A percentile compares a stretch with the other conserved stretches of the same genome.
phyloP scores from a whole-genome alignment of 2,329 filamentous ascomycete species.

The Pseudogymnoascus sp. region DNA sequence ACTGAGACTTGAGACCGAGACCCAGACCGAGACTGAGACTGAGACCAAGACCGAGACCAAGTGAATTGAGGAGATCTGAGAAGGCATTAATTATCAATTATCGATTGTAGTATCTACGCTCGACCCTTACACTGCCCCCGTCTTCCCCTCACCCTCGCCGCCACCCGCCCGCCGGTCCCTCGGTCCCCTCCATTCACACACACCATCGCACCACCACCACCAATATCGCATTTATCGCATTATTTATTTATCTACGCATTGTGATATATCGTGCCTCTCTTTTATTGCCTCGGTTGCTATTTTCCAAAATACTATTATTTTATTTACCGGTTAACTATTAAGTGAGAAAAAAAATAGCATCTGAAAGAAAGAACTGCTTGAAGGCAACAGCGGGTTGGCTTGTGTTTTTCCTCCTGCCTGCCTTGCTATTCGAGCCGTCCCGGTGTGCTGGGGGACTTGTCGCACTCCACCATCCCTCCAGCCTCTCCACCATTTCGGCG shows the following conservation, averaged over 20 bases:
- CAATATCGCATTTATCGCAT: background rate
- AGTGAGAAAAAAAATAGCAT: background rate
- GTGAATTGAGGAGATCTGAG: background rate
- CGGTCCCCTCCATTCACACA: background rate
- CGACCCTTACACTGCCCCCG: background rate
- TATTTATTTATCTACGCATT: background rate
- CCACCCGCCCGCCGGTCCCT: background rate
- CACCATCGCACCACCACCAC: background rate
- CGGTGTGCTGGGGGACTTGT: background rate
- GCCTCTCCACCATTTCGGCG: background rate
- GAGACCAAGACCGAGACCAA: background rate
- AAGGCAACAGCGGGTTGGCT: background rate
- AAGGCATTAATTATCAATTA: constrained; percentile 7
- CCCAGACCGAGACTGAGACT: background rate
- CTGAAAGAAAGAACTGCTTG: background rate
- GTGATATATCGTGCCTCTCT: background rate
- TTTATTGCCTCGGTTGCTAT: background rate
- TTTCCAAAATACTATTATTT: background rate
- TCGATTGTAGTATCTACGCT: background rate
- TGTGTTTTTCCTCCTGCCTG: background rate
- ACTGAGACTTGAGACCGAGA: background rate
- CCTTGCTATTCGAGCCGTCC: background rate
- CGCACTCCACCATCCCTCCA: background rate
- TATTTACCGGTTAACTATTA: background rate
- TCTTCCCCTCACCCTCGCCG: background rate